Evolutionary conservation across 352 stramenopile genomes (phyloP).

Genomic region (Phytophthora tubulina): DNA sequence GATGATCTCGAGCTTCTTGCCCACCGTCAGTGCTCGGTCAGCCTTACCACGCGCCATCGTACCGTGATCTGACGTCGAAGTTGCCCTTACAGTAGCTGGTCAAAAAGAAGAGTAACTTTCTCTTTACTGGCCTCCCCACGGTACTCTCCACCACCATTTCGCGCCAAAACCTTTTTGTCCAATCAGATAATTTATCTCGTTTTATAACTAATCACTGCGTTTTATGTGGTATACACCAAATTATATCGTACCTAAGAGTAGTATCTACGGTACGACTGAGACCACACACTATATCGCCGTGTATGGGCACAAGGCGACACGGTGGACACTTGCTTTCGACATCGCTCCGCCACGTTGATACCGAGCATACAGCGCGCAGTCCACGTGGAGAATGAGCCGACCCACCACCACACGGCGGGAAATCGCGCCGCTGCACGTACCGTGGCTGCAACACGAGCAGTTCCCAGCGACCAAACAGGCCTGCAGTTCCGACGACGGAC

Average conservation of each 20-base stretch:
- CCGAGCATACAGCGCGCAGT: not conserved
- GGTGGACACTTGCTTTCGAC: conserved; percentile 19
- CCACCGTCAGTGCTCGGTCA: conserved; percentile 80
- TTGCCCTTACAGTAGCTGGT: conserved; percentile 10
- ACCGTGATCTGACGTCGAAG: conserved; percentile 3
- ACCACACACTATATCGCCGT: conserved; percentile 9
- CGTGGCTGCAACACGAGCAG: conserved; percentile 77
- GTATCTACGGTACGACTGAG: conserved; percentile 12
- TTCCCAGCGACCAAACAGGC: conserved; percentile 67
- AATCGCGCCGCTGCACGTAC: conserved; percentile 55
- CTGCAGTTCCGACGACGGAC: conserved; percentile 54
- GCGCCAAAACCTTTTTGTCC: conserved; percentile 16
- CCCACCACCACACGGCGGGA: conserved; percentile 27
- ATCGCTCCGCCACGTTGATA: conserved; percentile 2
- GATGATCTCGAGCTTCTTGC: conserved; percentile 92
- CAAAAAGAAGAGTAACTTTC: conserved; percentile 46
- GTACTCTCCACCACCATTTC: conserved; percentile 34
- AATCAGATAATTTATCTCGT: conserved; percentile 12
- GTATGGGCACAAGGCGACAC: conserved; percentile 36
- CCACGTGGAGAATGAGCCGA: conserved; percentile 19
- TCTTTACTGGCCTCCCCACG: conserved; percentile 52
- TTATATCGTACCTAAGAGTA: conserved; percentile 12
- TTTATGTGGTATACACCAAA: conserved; percentile 9
- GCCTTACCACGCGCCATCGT: conserved; percentile 87
- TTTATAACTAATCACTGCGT: not conserved